Conservation (phyloP, 2,329 filamentous ascomycete genomes). For the Aspergillus calidoustus region DNA sequence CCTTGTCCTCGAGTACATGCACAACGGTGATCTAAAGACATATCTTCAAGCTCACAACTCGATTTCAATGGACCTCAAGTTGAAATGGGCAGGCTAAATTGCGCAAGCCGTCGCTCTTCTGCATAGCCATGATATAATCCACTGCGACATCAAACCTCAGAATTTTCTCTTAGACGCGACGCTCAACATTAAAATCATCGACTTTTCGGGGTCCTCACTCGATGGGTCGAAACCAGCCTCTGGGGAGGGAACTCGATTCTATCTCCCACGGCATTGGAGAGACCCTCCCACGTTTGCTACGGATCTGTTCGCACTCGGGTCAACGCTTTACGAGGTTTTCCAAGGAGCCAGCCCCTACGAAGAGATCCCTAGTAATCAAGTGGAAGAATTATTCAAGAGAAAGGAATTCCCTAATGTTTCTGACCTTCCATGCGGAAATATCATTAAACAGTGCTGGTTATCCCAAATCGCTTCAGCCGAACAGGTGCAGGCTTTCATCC, state of each 20-base stretch:
- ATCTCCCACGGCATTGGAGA: conserved; percentile 27
- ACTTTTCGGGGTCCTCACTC: conserved; percentile 24
- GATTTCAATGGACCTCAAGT: conserved; percentile 23
- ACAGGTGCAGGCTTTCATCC: conserved; percentile 19
- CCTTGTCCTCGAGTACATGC: conserved; percentile 24
- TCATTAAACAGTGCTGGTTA: conserved; percentile 28
- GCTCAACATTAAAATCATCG: conserved; percentile 42
- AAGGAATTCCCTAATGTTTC: conserved; percentile 26
- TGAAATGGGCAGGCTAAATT: conserved; percentile 39
- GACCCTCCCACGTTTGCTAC: conserved; percentile 24
- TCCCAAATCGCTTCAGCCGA: conserved; percentile 22
- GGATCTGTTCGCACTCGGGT: conserved; percentile 28
- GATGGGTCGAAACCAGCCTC: conserved; percentile 19
- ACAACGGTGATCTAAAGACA: conserved; percentile 22
- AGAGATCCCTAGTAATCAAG: conserved; percentile 26
- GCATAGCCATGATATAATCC: conserved; percentile 44
- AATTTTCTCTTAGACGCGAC: conserved; percentile 45
- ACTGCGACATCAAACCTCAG: conserved; percentile 46
- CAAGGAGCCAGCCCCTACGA: conserved; percentile 23
- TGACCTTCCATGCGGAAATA: conserved; percentile 24
- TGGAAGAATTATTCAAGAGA: conserved; percentile 18
- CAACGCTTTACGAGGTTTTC: conserved; percentile 28
- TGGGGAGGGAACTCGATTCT: conserved; percentile 24
- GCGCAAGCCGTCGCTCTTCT: conserved; percentile 41
- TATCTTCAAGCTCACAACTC: conserved; percentile 18